phyloP scores from a whole-genome alignment of 306 rosid genomes.

The Lupinus albus region DNA sequence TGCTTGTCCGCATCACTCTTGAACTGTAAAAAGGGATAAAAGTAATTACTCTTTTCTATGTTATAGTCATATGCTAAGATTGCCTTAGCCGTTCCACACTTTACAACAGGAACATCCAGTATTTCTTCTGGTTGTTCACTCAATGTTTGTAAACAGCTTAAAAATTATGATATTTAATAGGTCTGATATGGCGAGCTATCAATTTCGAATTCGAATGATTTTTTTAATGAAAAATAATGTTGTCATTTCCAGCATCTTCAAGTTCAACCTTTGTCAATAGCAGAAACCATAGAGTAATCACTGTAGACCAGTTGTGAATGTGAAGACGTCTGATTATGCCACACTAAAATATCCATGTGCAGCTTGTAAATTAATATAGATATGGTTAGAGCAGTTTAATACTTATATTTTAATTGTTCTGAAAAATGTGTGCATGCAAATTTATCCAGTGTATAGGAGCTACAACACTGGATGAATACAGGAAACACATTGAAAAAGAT shows the following conservation, averaged over 20 bases:
- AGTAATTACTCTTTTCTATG: slow-evolving; percentile 14
- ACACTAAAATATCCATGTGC: slow-evolving; percentile 3
- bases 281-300: slow-evolving; percentile 6
- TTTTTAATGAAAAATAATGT: not conserved
- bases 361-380: not conserved
- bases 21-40: not conserved
- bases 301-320: not conserved
- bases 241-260: not conserved
- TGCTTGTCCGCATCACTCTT: not conserved
- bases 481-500: slow-evolving; percentile 94
- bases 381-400: slow-evolving; percentile 2
- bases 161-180: not conserved
- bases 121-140: slow-evolving; percentile 11
- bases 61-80: not conserved
- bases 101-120: not conserved
- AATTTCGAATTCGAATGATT: not conserved
- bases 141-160: not conserved
- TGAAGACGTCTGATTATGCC: slow-evolving; percentile 7
- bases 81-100: not conserved
- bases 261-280: not conserved
- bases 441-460: slow-evolving; percentile 91
- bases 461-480: slow-evolving; percentile 92
- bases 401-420: slow-evolving; percentile 13
- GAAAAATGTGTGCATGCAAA: slow-evolving; percentile 22
- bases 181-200: slow-evolving; percentile 8